Conservation (phyloP, 441 rosid genomes). For the Corymbia citriodora region DNA sequence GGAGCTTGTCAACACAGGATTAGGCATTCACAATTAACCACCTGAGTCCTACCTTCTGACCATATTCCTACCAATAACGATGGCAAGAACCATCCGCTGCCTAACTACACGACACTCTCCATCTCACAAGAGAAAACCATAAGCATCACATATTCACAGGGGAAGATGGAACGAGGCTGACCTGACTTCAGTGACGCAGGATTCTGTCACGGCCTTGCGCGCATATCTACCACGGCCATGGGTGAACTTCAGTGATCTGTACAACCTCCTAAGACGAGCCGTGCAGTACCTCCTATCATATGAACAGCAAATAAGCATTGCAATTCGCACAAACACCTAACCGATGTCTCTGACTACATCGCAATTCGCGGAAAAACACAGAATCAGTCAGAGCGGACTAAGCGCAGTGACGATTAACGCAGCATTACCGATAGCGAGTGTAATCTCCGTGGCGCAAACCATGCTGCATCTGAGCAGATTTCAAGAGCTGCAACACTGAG, state of each 20-base stretch:
- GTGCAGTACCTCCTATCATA: conserved; percentile 82
- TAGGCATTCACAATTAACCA: background rate
- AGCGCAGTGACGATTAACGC: background rate
- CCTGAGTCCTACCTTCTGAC: background rate
- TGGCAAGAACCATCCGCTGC: background rate
- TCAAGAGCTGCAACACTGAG: conserved; percentile 81
- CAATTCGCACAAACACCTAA: background rate
- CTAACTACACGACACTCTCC: background rate
- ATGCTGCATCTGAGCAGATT: conserved; percentile 95
- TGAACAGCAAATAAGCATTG: conserved; percentile 1
- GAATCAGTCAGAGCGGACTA: background rate
- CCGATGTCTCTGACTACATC: background rate
- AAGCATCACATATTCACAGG: background rate
- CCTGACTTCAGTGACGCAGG: conserved; percentile 95
- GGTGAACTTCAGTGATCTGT: conserved; percentile 88
- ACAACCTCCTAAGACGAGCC: conserved; percentile 90
- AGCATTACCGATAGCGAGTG: conserved; percentile 73
- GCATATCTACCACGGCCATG: conserved; percentile 94
- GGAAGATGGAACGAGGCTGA: conserved; percentile 3
- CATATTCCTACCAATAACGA: background rate
- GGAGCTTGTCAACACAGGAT: background rate
- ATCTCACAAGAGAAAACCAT: background rate
- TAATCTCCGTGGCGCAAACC: conserved; percentile 97
- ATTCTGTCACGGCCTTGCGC: conserved; percentile 57
- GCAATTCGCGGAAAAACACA: background rate